Base-by-base conservation (phyloP, 2,329 filamentous ascomycete genomes). In the Alternaria angustiovoidea region DNA sequence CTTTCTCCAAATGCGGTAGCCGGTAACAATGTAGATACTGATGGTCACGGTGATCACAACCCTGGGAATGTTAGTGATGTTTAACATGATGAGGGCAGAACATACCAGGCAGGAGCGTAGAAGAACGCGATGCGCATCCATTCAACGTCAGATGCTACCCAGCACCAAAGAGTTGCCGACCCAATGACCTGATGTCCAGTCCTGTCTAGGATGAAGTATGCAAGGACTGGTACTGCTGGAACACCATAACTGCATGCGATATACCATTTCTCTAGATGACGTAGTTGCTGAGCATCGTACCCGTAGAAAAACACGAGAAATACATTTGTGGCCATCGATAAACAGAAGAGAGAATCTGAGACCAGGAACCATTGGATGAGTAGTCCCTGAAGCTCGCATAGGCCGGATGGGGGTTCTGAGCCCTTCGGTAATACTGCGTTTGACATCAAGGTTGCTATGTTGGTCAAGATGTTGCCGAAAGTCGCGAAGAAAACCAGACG, bases 401-500 rank as follows among this genome's bases (percentile, higher is more conserved):
- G 78, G 2, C 86, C 83, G 0, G 83, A 84, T 16, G 79, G 64
- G 1, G 82, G 78, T 2, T 72, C 22, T 1, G 56, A 28, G 11
- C 43, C 51, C 0, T 36, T 14, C 2, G 72, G 66, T 7, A 92
- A 79, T 39, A 87, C 91, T 1, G 85, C 83, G 36, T 86, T 84
- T 0, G 90, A 88, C 71, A 94, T 91, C 34, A 94, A 78, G 0
- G 92, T 93, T 1, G 89, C 91, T 18, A 92, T 85, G 75, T 93
- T 94, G 62, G 87, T 87, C 78, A 93, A 83, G 68, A 94, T 84
- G 71, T 96, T 96, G 8, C 92, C 92, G 72, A 92, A 90, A 0
- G 90, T 91, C 7, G 92, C 92, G 75, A 91, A 95, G 76, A 96
- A 94, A 9, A 94, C 89, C 0, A 96, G 84, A 18, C 92, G 85